Conservation (phyloP, 257 asterid species). For the Thymus mandschuricus region DNA sequence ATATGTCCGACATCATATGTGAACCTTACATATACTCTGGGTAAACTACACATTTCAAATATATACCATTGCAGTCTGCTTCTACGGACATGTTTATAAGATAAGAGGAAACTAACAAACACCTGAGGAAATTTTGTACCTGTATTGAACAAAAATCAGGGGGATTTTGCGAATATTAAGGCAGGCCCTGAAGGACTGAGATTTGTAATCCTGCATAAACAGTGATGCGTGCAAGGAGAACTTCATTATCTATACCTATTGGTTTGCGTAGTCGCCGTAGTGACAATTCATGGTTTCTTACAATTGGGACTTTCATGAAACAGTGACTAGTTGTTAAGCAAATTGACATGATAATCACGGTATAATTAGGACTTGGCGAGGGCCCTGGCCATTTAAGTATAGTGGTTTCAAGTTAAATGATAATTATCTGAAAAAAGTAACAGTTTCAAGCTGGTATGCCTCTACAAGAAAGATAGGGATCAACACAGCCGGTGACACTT, state of each 20-base stretch:
- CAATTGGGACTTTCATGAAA: constrained; percentile 9
- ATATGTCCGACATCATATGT: neutral
- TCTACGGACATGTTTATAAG: neutral
- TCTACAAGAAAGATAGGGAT: constrained; percentile 2
- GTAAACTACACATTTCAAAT: neutral
- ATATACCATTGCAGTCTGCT: constrained; percentile 21
- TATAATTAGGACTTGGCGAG: constrained; percentile 20
- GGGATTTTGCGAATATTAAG: neutral
- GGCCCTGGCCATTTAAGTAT: neutral
- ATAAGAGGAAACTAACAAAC: constrained; percentile 16
- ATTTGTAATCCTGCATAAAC: neutral
- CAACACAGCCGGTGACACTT: constrained; percentile 14
- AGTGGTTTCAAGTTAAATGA: neutral
- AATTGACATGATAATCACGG: neutral
- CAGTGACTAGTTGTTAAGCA: neutral
- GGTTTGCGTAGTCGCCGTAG: neutral
- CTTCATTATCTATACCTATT: neutral
- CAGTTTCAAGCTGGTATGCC: neutral
- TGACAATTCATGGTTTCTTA: neutral
- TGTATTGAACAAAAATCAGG: neutral
- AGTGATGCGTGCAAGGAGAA: neutral
- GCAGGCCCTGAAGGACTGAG: neutral
- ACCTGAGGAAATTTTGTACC: neutral
- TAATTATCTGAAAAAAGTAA: neutral
- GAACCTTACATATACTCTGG: constrained; percentile 13